Conservation (phyloP, 129 eudicot genomes). For the Flaveria sonorensis region DNA sequence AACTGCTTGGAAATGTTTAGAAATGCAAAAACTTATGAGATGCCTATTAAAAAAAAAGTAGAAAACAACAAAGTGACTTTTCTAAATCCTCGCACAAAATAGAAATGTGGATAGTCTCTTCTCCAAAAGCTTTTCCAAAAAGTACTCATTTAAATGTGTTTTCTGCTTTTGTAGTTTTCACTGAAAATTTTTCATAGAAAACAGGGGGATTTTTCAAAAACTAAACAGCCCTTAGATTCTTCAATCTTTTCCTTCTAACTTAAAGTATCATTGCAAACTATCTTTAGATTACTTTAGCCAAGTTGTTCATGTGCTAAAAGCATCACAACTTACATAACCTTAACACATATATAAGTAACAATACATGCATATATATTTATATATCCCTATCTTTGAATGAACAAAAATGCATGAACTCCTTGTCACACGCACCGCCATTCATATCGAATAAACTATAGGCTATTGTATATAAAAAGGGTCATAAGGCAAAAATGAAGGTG, state of each 20-base stretch:
- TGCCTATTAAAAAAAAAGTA: background rate
- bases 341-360: background rate
- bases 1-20: background rate
- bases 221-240: background rate
- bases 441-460: constrained; percentile 15
- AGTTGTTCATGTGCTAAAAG: constrained; percentile 19
- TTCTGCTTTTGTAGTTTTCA: background rate
- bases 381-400: too few species aligned
- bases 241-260: background rate
- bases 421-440: background rate
- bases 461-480: background rate
- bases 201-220: background rate
- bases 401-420: constrained; percentile 1
- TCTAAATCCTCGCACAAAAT: background rate
- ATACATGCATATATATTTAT: too few species aligned
- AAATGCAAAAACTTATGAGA: background rate
- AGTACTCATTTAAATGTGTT: background rate
- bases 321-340: constrained; percentile 15
- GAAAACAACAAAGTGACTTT: background rate
- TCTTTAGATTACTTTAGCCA: background rate
- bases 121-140: background rate
- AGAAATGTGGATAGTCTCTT: background rate
- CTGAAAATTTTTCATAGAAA: background rate
- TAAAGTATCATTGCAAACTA: constrained; percentile 10
- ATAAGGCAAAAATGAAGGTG: constrained; percentile 2